A percentile compares a stretch with the other conserved stretches of the same genome.
These are phyloP conservation scores for Uncinocarpus reesii DNA, from an alignment of 2,329 filamentous ascomycete species.

Conservation along the genomic window DNA sequence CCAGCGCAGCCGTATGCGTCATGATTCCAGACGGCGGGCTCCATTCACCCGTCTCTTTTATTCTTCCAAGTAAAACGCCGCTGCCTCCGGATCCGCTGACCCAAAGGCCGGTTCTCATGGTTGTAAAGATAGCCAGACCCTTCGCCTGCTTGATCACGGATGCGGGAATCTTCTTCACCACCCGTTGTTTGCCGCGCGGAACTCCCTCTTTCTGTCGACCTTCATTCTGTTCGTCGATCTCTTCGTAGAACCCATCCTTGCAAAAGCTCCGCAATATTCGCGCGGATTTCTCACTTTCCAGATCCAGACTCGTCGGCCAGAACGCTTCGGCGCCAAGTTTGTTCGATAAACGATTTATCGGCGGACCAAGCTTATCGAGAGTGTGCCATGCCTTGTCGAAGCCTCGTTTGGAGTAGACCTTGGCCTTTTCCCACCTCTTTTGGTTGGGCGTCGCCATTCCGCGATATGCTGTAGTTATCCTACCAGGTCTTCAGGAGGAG, in stretches of 20 bases:
- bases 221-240: slow-evolving; percentile 42
- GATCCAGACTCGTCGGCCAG: slow-evolving; percentile 75
- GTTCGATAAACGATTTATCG: slow-evolving; percentile 72
- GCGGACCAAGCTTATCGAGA: slow-evolving; percentile 59
- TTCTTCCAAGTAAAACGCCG: slow-evolving; percentile 72
- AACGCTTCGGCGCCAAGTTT: slow-evolving; percentile 73
- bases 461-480: slow-evolving; percentile 20
- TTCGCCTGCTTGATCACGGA: slow-evolving; percentile 81
- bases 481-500: slow-evolving; percentile 8
- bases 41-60: slow-evolving; percentile 72
- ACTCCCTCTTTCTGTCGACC: slow-evolving; percentile 33
- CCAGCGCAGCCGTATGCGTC: slow-evolving; percentile 77
- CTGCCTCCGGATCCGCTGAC: slow-evolving; percentile 83
- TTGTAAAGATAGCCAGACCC: slow-evolving; percentile 86
- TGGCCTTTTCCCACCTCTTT: slow-evolving; percentile 47
- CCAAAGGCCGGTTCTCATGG: slow-evolving; percentile 88
- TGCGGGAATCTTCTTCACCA: slow-evolving; percentile 73
- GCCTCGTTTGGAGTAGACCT: slow-evolving; percentile 49
- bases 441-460: slow-evolving; percentile 7
- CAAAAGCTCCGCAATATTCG: slow-evolving; percentile 84
- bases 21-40: slow-evolving; percentile 84
- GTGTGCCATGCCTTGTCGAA: slow-evolving; percentile 64
- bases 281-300: slow-evolving; percentile 84
- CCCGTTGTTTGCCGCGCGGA: slow-evolving; percentile 51
- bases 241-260: slow-evolving; percentile 62